Evolutionary conservation across 495 filamentous ascomycete species (phyloP).

Genomic region (Neurospora pannonica): DNA sequence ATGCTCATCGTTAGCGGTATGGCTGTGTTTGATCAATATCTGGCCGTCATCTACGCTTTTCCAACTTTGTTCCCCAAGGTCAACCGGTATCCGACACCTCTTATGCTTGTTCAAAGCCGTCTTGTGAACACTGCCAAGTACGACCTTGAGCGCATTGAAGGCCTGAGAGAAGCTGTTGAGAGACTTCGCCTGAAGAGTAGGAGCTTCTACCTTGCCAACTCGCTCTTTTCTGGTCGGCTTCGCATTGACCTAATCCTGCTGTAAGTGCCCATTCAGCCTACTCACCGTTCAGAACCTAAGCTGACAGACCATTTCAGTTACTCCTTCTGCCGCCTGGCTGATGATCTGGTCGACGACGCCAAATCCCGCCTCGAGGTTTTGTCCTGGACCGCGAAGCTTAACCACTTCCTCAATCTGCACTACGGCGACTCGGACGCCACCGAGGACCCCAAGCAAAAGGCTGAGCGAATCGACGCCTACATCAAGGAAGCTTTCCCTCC

Average conservation of each 20-base stretch:
- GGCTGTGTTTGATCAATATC: constrained; percentile 51
- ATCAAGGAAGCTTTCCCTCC: constrained; percentile 37
- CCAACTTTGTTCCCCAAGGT: constrained; percentile 35
- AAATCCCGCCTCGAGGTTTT: constrained; percentile 32
- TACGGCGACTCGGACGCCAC: constrained; percentile 13
- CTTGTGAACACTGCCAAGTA: constrained; percentile 33
- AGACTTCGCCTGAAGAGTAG: constrained; percentile 50
- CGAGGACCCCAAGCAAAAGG: neutral
- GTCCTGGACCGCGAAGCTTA: constrained; percentile 43
- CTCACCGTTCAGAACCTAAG: neutral
- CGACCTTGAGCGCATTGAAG: constrained; percentile 41
- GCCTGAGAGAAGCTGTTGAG: constrained; percentile 43
- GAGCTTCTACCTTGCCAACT: constrained; percentile 59
- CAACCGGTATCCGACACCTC: constrained; percentile 32
- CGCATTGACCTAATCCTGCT: constrained; percentile 56
- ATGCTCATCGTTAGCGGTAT: constrained; percentile 55
- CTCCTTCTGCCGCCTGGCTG: constrained; percentile 61
- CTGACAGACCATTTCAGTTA: constrained; percentile 35
- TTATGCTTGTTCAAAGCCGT: constrained; percentile 35
- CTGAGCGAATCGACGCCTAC: constrained; percentile 17
- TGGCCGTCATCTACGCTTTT: constrained; percentile 49
- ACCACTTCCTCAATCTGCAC: constrained; percentile 36
- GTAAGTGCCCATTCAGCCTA: constrained; percentile 17
- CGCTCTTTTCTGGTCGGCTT: constrained; percentile 51
- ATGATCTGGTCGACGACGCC: constrained; percentile 58